A percentile compares a stretch with the other conserved stretches of the same genome.
These are phyloP conservation scores for Pythium aristosporum DNA, from an alignment of 352 stramenopile species.

Conservation along the genomic window DNA sequence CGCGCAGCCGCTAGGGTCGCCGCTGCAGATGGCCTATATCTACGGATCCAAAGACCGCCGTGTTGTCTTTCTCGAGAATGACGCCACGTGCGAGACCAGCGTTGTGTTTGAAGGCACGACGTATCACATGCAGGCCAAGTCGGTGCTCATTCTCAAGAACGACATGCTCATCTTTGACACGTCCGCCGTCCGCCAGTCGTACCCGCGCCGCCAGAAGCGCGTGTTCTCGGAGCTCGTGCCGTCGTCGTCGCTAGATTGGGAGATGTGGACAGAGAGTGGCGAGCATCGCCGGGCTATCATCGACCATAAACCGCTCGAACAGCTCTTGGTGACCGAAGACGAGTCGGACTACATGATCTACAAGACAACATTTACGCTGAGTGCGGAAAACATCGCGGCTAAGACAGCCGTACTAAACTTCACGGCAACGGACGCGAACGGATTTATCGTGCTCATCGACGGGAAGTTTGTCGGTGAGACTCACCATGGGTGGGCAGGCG, in stretches of 20 bases:
- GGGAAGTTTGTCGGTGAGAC: conserved; percentile 40
- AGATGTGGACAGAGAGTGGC: conserved; percentile 53
- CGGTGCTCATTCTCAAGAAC: conserved; percentile 52
- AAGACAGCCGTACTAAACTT: conserved; percentile 36
- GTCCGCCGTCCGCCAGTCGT: conserved; percentile 46
- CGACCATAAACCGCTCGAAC: conserved; percentile 42
- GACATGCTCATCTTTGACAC: conserved; percentile 52
- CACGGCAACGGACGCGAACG: conserved; percentile 54
- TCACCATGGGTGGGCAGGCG: conserved; percentile 46
- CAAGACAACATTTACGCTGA: conserved; percentile 42
- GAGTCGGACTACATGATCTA: conserved; percentile 67
- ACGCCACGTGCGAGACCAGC: conserved; percentile 22
- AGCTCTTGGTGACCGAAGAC: conserved; percentile 55
- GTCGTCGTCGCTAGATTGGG: conserved; percentile 36
- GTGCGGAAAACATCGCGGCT: neutral
- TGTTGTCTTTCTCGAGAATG: conserved; percentile 63
- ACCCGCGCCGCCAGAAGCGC: conserved; percentile 36
- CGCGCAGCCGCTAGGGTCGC: conserved; percentile 25
- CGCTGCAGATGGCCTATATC: conserved; percentile 44
- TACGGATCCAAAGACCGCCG: conserved; percentile 34
- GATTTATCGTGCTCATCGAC: conserved; percentile 55
- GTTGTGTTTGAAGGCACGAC: conserved; percentile 38
- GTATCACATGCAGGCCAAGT: conserved; percentile 41
- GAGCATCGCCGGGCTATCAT: conserved; percentile 38
- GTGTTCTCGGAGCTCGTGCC: conserved; percentile 43